phyloP scores from a whole-genome alignment of 352 stramenopile genomes.

The Hyaloperonospora brassicae region DNA sequence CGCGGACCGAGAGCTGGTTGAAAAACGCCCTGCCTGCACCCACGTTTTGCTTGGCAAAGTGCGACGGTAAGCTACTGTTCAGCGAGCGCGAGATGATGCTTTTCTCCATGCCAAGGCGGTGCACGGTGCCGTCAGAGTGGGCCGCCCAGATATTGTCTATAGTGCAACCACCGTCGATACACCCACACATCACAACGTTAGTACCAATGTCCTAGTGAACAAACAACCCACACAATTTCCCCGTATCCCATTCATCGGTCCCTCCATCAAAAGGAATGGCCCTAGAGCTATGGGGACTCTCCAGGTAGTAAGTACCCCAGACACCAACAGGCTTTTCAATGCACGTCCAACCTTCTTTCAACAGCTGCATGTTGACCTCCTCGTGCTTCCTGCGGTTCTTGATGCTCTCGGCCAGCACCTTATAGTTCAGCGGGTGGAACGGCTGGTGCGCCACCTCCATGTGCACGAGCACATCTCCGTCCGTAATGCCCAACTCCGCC shows the following conservation, averaged over 20 bases:
- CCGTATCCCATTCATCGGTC: too few relatives aligned
- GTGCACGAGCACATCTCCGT: constrained; percentile 71
- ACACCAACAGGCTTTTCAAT: too few relatives aligned
- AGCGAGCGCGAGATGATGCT: constrained; percentile 65
- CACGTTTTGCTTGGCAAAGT: constrained; percentile 54
- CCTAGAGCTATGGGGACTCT: too few relatives aligned
- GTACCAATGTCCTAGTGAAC: constrained; percentile 1
- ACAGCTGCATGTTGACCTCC: constrained; percentile 71
- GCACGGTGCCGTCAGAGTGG: constrained; percentile 62
- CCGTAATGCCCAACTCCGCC: constrained; percentile 41
- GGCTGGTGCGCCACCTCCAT: constrained; percentile 79
- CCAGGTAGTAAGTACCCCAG: too few relatives aligned
- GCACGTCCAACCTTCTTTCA: constrained; percentile 41
- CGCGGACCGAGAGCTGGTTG: constrained; percentile 80
- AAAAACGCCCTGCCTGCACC: constrained; percentile 62
- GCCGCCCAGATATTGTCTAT: constrained; percentile 82
- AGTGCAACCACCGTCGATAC: not conserved
- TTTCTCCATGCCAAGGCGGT: constrained; percentile 76
- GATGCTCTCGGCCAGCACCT: constrained; percentile 68
- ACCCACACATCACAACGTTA: not conserved
- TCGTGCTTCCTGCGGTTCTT: constrained; percentile 72
- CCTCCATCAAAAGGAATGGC: too few relatives aligned
- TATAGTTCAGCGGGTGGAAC: constrained; percentile 85
- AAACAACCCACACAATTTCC: not conserved
- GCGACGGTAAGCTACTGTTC: constrained; percentile 37